Percentiles rank a stretch among this genome's conserved stretches.
Evolutionary conservation across 2,329 filamentous ascomycete genomes (phyloP).

Genomic region (Ophiostoma piceae): DNA sequence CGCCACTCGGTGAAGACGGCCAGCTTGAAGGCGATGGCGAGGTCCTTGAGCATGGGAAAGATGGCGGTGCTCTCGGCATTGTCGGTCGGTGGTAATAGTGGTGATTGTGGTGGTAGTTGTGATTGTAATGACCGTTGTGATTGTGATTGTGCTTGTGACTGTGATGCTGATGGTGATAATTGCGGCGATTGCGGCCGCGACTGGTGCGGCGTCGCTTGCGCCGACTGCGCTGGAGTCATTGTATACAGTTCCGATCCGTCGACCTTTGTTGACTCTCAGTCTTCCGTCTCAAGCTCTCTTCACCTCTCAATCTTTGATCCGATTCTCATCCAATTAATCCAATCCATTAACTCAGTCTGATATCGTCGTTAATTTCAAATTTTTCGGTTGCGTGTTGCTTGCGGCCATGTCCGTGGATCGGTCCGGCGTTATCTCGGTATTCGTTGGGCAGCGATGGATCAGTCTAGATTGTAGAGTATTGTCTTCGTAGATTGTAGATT

Average conservation of each 20-base stretch:
- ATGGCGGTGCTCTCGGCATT: neutral
- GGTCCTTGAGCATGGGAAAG: neutral
- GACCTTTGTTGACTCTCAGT: too few relatives aligned
- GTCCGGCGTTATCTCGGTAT: slow-evolving; percentile 14
- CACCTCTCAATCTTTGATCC: neutral
- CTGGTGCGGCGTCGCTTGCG: neutral
- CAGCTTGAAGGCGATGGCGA: neutral
- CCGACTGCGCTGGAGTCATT: slow-evolving; percentile 2
- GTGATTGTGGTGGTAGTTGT: neutral
- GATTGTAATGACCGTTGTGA: neutral
- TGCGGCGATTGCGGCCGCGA: slow-evolving; percentile 10
- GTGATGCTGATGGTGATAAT: neutral
- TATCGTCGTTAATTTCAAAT: neutral
- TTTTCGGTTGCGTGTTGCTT: slow-evolving; percentile 4
- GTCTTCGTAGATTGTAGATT: neutral
- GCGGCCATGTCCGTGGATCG: slow-evolving; percentile 14
- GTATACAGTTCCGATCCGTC: neutral
- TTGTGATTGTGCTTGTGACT: neutral
- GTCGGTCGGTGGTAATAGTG: neutral
- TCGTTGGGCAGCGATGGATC: slow-evolving; percentile 1
- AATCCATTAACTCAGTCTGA: neutral
- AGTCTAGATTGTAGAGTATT: neutral
- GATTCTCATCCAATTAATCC: too few relatives aligned
- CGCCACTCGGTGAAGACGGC: slow-evolving; percentile 18
- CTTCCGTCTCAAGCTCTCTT: too few relatives aligned